Percentiles rank a stretch among this genome's conserved stretches.
Evolutionary conservation across 2,329 filamentous ascomycete species (phyloP).

Genomic region (Monilinia vaccinii-corymbosi): DNA sequence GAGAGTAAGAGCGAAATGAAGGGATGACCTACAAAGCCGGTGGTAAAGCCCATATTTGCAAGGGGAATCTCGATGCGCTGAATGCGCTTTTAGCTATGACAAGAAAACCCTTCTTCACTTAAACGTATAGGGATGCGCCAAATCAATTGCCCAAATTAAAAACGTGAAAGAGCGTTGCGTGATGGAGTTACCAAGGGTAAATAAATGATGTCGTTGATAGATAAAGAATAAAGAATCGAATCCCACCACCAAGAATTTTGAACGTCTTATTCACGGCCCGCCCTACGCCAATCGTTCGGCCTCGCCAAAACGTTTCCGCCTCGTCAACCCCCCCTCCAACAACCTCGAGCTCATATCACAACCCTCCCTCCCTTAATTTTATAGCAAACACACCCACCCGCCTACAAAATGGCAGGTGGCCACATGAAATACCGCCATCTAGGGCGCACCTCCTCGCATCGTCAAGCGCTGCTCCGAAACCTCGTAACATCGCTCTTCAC

Average conservation of each 20-base stretch:
- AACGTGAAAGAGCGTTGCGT: conserved; percentile 17
- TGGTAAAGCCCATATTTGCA: conserved; percentile 58
- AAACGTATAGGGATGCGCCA: background rate
- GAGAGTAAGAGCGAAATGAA: background rate
- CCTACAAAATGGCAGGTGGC: conserved; percentile 71
- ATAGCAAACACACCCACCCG: background rate
- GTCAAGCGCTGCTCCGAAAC: conserved; percentile 88
- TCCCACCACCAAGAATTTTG: conserved; percentile 6
- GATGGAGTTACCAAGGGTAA: conserved; percentile 5
- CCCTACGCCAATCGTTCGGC: conserved; percentile 3
- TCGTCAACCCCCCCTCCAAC: background rate
- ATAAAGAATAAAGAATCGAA: too few relatives aligned
- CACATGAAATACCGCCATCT: conserved; percentile 83
- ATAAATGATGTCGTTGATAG: conserved; percentile 11
- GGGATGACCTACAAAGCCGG: conserved; percentile 56
- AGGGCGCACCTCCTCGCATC: conserved; percentile 74
- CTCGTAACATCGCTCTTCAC: conserved; percentile 90
- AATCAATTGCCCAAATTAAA: background rate
- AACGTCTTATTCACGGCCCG: background rate
- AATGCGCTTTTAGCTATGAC: conserved; percentile 10
- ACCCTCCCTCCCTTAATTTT: background rate
- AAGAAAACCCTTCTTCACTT: background rate
- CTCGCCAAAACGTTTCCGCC: conserved; percentile 19
- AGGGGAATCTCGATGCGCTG: conserved; percentile 11
- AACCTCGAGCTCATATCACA: background rate